These are phyloP conservation scores for Rhodotorula sp. DNA, from an alignment of 1,284 basidiomycete genomes.

Conservation along the genomic window DNA sequence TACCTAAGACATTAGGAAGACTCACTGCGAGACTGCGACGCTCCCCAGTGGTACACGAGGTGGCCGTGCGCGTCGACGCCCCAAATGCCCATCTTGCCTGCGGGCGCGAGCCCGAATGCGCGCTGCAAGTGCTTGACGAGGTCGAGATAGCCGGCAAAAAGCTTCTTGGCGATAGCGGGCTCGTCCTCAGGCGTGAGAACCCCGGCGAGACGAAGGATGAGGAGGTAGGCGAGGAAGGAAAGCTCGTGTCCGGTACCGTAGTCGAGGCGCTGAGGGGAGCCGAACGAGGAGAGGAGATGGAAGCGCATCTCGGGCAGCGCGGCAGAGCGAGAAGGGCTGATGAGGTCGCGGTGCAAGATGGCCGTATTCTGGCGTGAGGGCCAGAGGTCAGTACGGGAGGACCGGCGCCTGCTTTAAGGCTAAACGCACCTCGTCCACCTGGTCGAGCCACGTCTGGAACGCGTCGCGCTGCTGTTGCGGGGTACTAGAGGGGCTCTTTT, in stretches of 20 bases:
- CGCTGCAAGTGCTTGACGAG: conserved; percentile 86
- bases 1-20: background rate
- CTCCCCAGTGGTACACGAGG: conserved; percentile 76
- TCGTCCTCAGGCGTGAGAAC: conserved; percentile 46
- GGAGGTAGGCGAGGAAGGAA: conserved; percentile 75
- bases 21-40: conserved; percentile 71
- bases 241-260: conserved; percentile 97
- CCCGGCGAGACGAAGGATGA: conserved; percentile 57
- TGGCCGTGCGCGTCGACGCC: conserved; percentile 89
- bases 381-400: background rate
- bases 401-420: background rate
- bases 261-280: conserved; percentile 87
- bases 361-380: conserved; percentile 1
- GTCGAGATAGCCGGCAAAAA: conserved; percentile 74
- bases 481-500: conserved; percentile 75
- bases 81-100: conserved; percentile 97
- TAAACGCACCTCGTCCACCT: background rate
- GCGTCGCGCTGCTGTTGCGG: conserved; percentile 74
- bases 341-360: conserved; percentile 51
- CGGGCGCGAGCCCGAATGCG: conserved; percentile 87
- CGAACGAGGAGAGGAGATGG: conserved; percentile 82
- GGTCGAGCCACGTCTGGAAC: conserved; percentile 4
- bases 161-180: conserved; percentile 51
- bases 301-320: conserved; percentile 64
- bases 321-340: conserved; percentile 59